Conservation (phyloP, 306 rosid species). For the Medicago ruthenica region DNA sequence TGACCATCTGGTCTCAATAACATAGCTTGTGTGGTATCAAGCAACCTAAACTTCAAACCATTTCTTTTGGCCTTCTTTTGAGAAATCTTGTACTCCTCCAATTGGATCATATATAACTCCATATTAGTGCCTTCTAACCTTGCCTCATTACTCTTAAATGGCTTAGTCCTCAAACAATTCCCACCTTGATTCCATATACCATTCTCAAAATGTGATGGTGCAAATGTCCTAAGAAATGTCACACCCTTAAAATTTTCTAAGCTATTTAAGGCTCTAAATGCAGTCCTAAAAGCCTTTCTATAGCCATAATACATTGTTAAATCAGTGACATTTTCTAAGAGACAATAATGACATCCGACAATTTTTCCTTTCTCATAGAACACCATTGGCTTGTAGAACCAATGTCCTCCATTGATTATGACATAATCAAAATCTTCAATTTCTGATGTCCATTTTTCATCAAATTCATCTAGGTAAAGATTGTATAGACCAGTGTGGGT, state of each 20-base stretch:
- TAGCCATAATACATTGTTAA: conserved; percentile 74
- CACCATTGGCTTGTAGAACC: conserved; percentile 68
- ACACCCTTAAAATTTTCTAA: conserved; percentile 65
- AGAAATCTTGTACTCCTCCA: conserved; percentile 73
- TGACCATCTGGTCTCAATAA: conserved; percentile 90
- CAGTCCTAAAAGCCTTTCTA: conserved; percentile 68
- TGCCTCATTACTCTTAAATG: conserved; percentile 66
- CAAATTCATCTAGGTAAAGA: conserved; percentile 78
- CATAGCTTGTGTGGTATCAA: conserved; percentile 74
- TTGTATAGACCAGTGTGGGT: conserved; percentile 59
- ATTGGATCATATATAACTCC: conserved; percentile 78
- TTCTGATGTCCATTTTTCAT: conserved; percentile 64
- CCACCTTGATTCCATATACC: conserved; percentile 91
- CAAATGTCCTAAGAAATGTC: conserved; percentile 64
- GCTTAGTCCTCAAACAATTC: conserved; percentile 70
- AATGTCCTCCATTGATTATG: conserved; percentile 78
- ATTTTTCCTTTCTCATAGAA: conserved; percentile 59
- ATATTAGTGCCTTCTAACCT: conserved; percentile 53
- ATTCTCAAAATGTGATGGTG: conserved; percentile 87
- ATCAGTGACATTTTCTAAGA: conserved; percentile 62
- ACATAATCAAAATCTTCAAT: conserved; percentile 68
- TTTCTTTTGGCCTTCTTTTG: conserved; percentile 60
- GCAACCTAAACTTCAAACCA: conserved; percentile 65
- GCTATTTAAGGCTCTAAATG: conserved; percentile 66
- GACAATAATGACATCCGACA: conserved; percentile 82